Evolutionary conservation across 306 rosid genomes (phyloP).

Genomic region (Trifolium dubium): DNA sequence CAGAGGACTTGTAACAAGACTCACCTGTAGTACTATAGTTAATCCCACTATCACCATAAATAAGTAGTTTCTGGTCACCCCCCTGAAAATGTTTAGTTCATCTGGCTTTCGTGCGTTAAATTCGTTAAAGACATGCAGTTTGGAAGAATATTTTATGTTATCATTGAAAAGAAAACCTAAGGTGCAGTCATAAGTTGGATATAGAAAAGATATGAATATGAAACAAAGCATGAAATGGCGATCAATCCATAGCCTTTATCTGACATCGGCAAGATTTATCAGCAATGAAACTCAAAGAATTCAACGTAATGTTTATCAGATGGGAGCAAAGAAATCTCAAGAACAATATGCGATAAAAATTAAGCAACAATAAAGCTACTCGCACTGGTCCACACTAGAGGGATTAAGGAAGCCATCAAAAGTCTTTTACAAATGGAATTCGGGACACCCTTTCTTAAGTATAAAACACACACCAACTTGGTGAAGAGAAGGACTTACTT

Average conservation of each 20-base stretch:
- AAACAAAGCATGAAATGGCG: background rate
- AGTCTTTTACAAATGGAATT: too few relatives aligned
- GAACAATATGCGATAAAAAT: too few relatives aligned
- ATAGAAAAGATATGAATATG: background rate
- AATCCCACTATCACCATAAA: slow-evolving; percentile 76
- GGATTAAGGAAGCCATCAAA: too few relatives aligned
- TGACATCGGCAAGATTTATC: slow-evolving; percentile 1
- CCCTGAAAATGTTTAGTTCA: slow-evolving; percentile 74
- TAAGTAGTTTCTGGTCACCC: slow-evolving; percentile 70
- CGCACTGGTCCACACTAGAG: too few relatives aligned
- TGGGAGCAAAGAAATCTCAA: too few relatives aligned
- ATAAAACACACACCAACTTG: too few relatives aligned
- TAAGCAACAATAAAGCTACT: too few relatives aligned
- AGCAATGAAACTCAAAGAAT: too few relatives aligned
- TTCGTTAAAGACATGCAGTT: slow-evolving; percentile 80
- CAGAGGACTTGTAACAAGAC: slow-evolving; percentile 13
- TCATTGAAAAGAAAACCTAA: slow-evolving; percentile 15
- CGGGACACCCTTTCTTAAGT: too few relatives aligned
- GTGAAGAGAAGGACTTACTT: slow-evolving; percentile 58
- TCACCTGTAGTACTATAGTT: slow-evolving; percentile 85
- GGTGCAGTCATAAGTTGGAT: slow-evolving; percentile 11
- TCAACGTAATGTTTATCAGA: too few relatives aligned
- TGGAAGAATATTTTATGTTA: slow-evolving; percentile 26
- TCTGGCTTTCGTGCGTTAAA: slow-evolving; percentile 93
- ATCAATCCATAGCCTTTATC: slow-evolving; percentile 5